Evolutionary conservation across 1,284 basidiomycete species (phyloP).

Genomic region (Vanrija sp.): DNA sequence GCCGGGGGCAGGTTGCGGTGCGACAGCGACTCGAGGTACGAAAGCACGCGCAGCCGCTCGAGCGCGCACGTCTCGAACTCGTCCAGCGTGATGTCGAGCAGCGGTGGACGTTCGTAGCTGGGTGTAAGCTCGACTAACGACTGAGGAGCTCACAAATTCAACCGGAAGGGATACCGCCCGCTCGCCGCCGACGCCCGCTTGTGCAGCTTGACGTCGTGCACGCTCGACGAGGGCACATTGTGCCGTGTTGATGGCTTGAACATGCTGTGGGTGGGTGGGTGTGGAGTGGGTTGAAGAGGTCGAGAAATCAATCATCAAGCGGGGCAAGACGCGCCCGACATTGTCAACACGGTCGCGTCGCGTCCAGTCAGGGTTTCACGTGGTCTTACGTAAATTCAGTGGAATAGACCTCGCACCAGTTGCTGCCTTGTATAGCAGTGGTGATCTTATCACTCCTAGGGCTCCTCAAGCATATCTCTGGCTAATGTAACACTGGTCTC

Average conservation of each 20-base stretch:
- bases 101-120: slow-evolving; percentile 83
- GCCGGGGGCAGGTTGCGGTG: slow-evolving; percentile 47
- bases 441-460: no score
- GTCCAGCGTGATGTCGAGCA: slow-evolving; percentile 88
- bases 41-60: slow-evolving; percentile 75
- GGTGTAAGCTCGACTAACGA: not conserved
- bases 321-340: not conserved
- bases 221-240: slow-evolving; percentile 16
- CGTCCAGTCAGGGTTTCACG: not conserved
- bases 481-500: no score
- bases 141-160: slow-evolving; percentile 69
- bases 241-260: slow-evolving; percentile 39
- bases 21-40: slow-evolving; percentile 82
- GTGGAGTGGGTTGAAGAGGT: not conserved
- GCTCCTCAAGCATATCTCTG: no score
- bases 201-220: slow-evolving; percentile 40
- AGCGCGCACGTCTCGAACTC: slow-evolving; percentile 93
- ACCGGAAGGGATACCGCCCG: slow-evolving; percentile 59
- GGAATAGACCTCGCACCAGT: no score
- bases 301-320: not conserved
- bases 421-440: no score
- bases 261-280: slow-evolving; percentile 20
- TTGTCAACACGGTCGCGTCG: not conserved
- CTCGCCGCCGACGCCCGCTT: slow-evolving; percentile 24
- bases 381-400: no score